These are phyloP conservation scores for Stephania yunnanensis DNA, from an alignment of 164 flowering plant species.

Conservation along the genomic window DNA sequence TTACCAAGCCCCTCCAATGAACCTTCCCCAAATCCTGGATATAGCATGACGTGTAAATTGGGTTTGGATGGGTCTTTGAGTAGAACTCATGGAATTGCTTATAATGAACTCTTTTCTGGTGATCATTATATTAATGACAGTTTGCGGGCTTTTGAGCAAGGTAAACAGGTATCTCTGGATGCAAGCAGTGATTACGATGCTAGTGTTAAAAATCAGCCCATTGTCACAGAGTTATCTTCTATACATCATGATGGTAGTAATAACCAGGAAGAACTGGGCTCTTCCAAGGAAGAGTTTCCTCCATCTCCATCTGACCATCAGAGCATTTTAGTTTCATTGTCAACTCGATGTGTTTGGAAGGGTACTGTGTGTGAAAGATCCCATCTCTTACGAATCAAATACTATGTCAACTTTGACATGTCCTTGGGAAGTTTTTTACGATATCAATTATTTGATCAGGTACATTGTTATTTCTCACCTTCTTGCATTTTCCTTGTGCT, in stretches of 20 bases:
- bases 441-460: conserved; percentile 92
- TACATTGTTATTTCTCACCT: conserved; percentile 13
- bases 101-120: not conserved
- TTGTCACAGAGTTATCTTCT: conserved; percentile 28
- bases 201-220: conserved; percentile 18
- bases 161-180: conserved; percentile 10
- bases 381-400: conserved; percentile 90
- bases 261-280: conserved; percentile 31
- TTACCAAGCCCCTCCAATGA: conserved; percentile 17
- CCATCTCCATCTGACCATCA: conserved; percentile 91
- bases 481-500: not conserved
- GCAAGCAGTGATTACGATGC: conserved; percentile 13
- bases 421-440: conserved; percentile 87
- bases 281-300: conserved; percentile 75
- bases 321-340: conserved; percentile 89
- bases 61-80: conserved; percentile 15
- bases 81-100: conserved; percentile 10
- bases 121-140: conserved; percentile 15
- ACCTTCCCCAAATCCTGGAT: conserved; percentile 19
- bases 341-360: conserved; percentile 93
- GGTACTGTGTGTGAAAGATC: conserved; percentile 94
- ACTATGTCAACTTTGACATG: conserved; percentile 90
- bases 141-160: conserved; percentile 22
- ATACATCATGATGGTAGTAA: conserved; percentile 33
- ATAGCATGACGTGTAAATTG: conserved; percentile 18